These are phyloP conservation scores for Grosmannia huntii DNA, from an alignment of 2,329 filamentous ascomycete species.

Conservation along the genomic window DNA sequence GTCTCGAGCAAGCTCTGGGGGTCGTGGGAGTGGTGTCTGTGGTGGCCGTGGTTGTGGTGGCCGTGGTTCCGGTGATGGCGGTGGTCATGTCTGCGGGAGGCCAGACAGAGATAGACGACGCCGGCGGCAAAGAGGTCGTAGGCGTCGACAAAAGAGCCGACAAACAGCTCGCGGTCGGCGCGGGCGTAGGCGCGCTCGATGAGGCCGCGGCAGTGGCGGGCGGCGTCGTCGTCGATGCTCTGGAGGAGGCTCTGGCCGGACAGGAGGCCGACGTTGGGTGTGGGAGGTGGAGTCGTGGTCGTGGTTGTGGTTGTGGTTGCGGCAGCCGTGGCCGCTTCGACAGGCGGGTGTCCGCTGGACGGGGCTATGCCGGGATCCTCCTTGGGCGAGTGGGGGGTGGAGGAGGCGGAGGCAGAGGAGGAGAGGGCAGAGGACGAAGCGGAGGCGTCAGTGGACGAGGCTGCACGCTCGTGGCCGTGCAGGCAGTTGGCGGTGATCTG, in stretches of 20 bases:
- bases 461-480: background rate
- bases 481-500: constrained; percentile 1
- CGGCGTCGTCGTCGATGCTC: constrained; percentile 4
- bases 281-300: background rate
- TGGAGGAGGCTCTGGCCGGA: background rate
- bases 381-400: background rate
- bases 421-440: background rate
- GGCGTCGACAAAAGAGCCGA: constrained; percentile 8
- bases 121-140: constrained; percentile 8
- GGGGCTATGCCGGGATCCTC: background rate
- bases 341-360: background rate
- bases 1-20: background rate
- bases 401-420: background rate
- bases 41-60: too few relatives aligned
- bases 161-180: background rate
- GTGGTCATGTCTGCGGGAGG: background rate
- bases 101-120: constrained; percentile 2
- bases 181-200: constrained; percentile 7
- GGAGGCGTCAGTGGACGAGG: background rate
- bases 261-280: background rate
- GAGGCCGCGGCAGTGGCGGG: constrained; percentile 2
- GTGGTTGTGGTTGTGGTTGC: background rate
- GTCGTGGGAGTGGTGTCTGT: background rate
- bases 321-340: background rate
- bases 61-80: too few relatives aligned